Evolutionary conservation across 2,329 filamentous ascomycete species (phyloP), one percentile per base, ranked within the genome.

Genomic region (Hymenoscyphus fructigenus): DNA sequence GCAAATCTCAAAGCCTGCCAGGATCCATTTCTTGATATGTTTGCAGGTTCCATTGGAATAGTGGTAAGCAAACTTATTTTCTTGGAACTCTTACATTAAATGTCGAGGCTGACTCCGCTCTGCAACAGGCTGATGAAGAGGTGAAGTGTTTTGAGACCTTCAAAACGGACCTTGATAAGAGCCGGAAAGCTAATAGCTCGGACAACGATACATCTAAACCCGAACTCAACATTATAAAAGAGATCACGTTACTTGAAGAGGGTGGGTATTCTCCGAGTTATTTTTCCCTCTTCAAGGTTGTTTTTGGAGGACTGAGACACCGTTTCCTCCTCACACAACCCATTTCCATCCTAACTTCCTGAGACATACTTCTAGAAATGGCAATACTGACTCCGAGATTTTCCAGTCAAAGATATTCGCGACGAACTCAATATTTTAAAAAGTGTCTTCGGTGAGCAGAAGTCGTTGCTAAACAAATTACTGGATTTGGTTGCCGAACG

Each of bases 381-480:
- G n/a, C n/a, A n/a, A n/a, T n/a, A n/a, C n/a, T n/a, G n/a, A n/a
- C n/a, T n/a, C n/a, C n/a, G n/a, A n/a, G n/a, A n/a, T n/a, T n/a
- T n/a, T n/a, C n/a, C n/a, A 23, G 15, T 56, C 1, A 61, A 61
- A n/a, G 59, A 61, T 56, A 61, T 61, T 28, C 28, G 59, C 5
- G 59, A 61, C 23, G 59, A 61, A 17, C 15, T 61, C 28, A 56
- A 41, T 12, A 61, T 61, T 9, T 14, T 61, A 5, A 29, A 36
- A n/a, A 36, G 20, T 23, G n/a, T 61, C 2, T 6, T 61, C 17
- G 38, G 23, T 2, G 44, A 61, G 2, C 44, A 55, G 28, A 23
- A 34, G 32, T 29, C 50, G 7, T 17, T 56, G 28, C n/a, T 61
- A 32, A 32, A 55, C 12, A 38, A 28, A 7, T 56, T 61, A 9